Evolutionary conservation across 768 basidiomycete genomes (phyloP).

Genomic region (Pleurotus eryngii): DNA sequence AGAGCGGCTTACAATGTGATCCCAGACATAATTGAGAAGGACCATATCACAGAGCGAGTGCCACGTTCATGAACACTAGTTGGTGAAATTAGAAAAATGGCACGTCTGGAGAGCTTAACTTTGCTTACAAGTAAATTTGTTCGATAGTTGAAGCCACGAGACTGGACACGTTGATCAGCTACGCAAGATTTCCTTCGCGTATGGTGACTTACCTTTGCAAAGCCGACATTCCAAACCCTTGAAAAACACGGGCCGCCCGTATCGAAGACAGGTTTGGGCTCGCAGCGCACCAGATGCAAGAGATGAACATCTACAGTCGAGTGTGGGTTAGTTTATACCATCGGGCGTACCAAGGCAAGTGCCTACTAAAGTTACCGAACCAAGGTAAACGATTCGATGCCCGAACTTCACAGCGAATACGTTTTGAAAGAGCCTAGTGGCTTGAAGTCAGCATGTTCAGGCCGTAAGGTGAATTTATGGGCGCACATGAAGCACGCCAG

Average conservation of each 20-base stretch:
- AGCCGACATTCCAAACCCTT: constrained; percentile 44
- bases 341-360: neutral
- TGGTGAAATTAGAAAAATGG: neutral
- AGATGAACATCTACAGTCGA: constrained; percentile 35
- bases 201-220: constrained; percentile 31
- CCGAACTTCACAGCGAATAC: constrained; percentile 41
- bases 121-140: constrained; percentile 35
- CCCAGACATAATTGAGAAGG: constrained; percentile 40
- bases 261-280: constrained; percentile 40
- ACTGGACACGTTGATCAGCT: constrained; percentile 13
- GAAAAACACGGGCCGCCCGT: constrained; percentile 39
- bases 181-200: neutral
- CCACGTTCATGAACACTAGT: constrained; percentile 40
- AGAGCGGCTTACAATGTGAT: constrained; percentile 32
- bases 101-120: neutral
- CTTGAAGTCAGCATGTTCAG: neutral
- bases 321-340: neutral
- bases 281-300: constrained; percentile 42
- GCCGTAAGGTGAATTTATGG: neutral
- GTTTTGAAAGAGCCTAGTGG: constrained; percentile 32
- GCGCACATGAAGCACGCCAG: constrained; percentile 40
- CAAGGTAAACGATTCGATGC: constrained; percentile 41
- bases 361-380: constrained; percentile 36
- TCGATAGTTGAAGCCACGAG: constrained; percentile 41
- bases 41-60: constrained; percentile 40